Percentiles rank a stretch among this genome's conserved stretches.
phyloP scores from a whole-genome alignment of 202 grass and related monocot genomes.

The Elaeis oleifera region DNA sequence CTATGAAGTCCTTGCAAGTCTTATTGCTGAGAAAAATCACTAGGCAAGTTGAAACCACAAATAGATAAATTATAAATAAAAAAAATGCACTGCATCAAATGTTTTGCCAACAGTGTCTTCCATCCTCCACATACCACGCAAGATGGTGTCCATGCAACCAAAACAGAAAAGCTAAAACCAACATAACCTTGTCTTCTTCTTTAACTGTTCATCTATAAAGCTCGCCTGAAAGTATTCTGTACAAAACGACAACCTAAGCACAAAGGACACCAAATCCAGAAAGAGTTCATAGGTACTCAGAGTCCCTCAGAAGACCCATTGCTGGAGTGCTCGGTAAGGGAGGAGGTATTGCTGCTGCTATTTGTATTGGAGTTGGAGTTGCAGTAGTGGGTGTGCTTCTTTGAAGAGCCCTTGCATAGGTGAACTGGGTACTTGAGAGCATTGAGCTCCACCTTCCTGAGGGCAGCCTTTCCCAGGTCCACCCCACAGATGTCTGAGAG shows the following conservation, averaged over 20 bases:
- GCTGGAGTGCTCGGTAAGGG: not conserved
- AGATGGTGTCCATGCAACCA: constrained; percentile 6
- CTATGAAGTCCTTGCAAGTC: no score
- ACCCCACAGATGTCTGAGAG: constrained; percentile 79
- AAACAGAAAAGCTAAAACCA: not conserved
- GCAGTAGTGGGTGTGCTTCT: not conserved
- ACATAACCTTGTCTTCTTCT: not conserved
- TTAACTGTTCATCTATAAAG: not conserved
- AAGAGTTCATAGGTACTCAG: not conserved
- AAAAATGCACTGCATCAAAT: not conserved
- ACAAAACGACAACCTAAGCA: not conserved
- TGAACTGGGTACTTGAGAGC: constrained; percentile 58
- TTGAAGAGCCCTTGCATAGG: constrained; percentile 1
- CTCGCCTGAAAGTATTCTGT: no score
- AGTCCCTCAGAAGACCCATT: not conserved
- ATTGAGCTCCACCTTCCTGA: constrained; percentile 71
- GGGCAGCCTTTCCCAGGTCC: constrained; percentile 57
- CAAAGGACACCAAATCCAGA: not conserved
- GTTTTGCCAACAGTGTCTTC: not conserved
- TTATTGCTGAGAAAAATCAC: no score
- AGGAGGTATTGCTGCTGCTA: not conserved
- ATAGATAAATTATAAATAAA: not conserved
- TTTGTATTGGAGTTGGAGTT: not conserved
- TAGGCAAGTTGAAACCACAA: no score
- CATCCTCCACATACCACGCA: not conserved